Evolutionary conservation across 345 rosid species (phyloP).

Genomic region (Salix purpurea): DNA sequence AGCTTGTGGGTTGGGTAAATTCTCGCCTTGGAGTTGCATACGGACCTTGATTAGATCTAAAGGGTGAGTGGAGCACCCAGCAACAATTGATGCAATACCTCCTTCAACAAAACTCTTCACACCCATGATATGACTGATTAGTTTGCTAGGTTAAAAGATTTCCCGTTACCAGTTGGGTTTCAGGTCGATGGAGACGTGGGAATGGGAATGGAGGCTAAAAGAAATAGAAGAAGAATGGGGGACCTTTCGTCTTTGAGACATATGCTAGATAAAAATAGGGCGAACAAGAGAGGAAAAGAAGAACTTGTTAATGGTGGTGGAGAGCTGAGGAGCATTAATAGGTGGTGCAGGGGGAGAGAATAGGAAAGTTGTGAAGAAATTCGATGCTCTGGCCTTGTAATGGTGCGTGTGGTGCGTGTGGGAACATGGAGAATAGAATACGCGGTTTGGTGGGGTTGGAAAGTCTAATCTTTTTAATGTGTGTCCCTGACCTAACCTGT

Average conservation of each 20-base stretch:
- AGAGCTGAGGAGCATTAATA: not conserved
- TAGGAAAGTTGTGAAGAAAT: not conserved
- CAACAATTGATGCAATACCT: constrained; percentile 66
- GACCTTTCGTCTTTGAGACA: constrained; percentile 72
- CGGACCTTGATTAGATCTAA: constrained; percentile 80
- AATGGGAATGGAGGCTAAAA: constrained; percentile 60
- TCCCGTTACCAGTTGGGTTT: constrained; percentile 41
- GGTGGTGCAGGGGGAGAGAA: not conserved
- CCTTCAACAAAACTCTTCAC: constrained; percentile 78
- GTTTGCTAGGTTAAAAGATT: not conserved
- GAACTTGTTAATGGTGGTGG: not conserved
- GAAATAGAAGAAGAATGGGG: constrained; percentile 72
- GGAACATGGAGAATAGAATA: not conserved
- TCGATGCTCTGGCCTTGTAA: not conserved
- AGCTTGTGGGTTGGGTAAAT: constrained; percentile 14
- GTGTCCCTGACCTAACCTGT: too few species aligned
- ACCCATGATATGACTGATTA: constrained; percentile 40
- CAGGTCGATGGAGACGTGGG: constrained; percentile 59
- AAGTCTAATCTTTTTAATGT: too few species aligned
- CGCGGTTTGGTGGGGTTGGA: not conserved
- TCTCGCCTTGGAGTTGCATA: constrained; percentile 81
- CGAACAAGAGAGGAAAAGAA: not conserved
- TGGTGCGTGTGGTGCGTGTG: not conserved
- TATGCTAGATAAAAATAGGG: constrained; percentile 24
- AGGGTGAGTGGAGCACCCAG: constrained; percentile 85